Conservation (phyloP, 2,329 filamentous ascomycete genomes). For the Nemania sp. region DNA sequence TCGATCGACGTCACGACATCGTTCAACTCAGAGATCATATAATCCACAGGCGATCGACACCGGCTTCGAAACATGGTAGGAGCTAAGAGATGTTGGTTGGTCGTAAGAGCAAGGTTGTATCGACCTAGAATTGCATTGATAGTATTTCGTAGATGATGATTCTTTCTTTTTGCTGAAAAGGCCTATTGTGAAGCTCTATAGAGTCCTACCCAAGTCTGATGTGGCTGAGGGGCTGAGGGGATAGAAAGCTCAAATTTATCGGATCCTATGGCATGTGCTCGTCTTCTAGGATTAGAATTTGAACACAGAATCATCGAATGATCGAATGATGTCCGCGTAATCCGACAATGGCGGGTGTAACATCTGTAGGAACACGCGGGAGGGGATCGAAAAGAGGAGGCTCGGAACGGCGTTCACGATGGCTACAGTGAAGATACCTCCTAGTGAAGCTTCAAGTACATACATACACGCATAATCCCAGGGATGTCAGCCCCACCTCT, state of each 20-base stretch:
- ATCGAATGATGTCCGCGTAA: background rate
- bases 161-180: constrained; percentile 28
- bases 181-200: constrained; percentile 20
- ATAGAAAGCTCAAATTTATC: background rate
- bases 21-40: constrained; percentile 66
- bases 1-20: constrained; percentile 74
- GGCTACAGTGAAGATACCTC: no score
- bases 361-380: background rate
- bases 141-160: background rate
- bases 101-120: constrained; percentile 43
- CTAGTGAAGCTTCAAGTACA: constrained; percentile 35
- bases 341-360: no score
- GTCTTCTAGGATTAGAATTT: background rate
- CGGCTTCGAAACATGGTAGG: constrained; percentile 54
- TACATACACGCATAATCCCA: no score
- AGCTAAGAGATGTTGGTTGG: constrained; percentile 41
- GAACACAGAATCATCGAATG: background rate
- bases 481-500: no score
- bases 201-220: constrained; percentile 1
- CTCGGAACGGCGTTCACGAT: no score
- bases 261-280: background rate
- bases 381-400: background rate
- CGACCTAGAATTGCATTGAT: constrained; percentile 4
- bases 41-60: no score
- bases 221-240: background rate